Percentiles rank a stretch among this genome's conserved stretches.
These are phyloP conservation scores for Durio zibethinus DNA, from an alignment of 345 rosid genomes.

Conservation along the genomic window DNA sequence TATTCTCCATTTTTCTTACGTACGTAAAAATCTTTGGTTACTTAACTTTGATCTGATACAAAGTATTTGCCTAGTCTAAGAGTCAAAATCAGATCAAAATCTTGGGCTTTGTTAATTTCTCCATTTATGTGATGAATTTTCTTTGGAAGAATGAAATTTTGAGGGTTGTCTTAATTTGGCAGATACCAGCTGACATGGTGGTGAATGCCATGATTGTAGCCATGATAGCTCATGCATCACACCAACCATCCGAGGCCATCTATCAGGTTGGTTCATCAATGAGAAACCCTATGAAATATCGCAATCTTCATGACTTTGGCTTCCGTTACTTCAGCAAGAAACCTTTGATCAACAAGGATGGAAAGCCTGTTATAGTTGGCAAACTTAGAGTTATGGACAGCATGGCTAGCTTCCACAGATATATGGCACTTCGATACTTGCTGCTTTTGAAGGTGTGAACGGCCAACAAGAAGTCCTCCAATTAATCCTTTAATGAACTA, in stretches of 20 bases:
- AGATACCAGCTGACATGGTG: constrained; percentile 93
- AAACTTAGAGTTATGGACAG: constrained; percentile 39
- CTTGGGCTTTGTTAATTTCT: neutral
- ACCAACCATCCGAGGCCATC: constrained; percentile 27
- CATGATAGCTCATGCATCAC: constrained; percentile 42
- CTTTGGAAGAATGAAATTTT: neutral
- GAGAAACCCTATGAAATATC: constrained; percentile 45
- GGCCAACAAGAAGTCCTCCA: neutral
- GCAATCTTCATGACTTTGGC: constrained; percentile 38
- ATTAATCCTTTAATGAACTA: neutral
- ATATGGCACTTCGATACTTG: constrained; percentile 66
- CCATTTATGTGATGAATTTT: neutral
- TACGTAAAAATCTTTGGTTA: neutral
- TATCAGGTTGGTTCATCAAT: constrained; percentile 79
- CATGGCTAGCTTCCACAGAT: constrained; percentile 74
- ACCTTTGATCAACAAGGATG: constrained; percentile 83
- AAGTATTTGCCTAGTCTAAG: too few relatives aligned
- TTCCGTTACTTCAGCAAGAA: constrained; percentile 49
- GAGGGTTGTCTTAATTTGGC: neutral
- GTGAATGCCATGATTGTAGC: constrained; percentile 63
- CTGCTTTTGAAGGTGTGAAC: constrained; percentile 52
- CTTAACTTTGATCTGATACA: neutral
- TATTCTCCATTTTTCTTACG: neutral
- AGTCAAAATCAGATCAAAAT: too few relatives aligned
- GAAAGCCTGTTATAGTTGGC: constrained; percentile 55